phyloP scores from a whole-genome alignment of 208 protist genomes.

The Leishmania lainsoni region DNA sequence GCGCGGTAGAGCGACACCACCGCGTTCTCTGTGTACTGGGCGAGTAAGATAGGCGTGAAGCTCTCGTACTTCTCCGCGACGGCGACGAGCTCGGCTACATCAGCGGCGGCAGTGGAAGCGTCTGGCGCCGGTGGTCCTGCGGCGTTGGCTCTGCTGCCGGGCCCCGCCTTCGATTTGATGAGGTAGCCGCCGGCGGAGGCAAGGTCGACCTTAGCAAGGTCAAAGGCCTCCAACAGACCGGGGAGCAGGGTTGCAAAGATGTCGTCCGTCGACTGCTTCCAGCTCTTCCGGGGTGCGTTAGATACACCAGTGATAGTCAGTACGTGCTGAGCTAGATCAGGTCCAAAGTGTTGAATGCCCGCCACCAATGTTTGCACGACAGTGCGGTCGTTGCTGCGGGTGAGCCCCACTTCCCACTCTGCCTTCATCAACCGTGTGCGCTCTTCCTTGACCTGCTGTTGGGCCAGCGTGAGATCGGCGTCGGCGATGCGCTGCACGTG shows the following conservation, averaged over 20 bases:
- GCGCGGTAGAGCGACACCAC: conserved; percentile 46
- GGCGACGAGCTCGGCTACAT: conserved; percentile 9
- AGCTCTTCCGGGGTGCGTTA: conserved; percentile 46
- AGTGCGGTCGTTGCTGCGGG: conserved; percentile 50
- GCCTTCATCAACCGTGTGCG: conserved; percentile 29
- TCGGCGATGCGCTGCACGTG: conserved; percentile 17
- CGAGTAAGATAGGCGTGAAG: conserved; percentile 90
- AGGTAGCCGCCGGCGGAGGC: conserved; percentile 59
- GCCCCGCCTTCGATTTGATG: conserved; percentile 31
- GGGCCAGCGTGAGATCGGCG: conserved; percentile 20
- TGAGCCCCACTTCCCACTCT: conserved; percentile 59
- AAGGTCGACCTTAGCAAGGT: conserved; percentile 48
- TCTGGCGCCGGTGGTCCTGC: conserved; percentile 1
- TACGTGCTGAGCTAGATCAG: conserved; percentile 76
- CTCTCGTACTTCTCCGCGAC: conserved; percentile 80
- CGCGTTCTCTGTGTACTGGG: conserved; percentile 65
- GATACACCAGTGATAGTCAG: conserved; percentile 41
- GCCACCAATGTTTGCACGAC: conserved; percentile 49
- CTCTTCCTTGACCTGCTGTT: conserved; percentile 23
- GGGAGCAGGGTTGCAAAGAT: conserved; percentile 51
- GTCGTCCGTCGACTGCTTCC: conserved; percentile 18
- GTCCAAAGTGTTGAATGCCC: conserved; percentile 72
- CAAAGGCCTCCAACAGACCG: conserved; percentile 60
- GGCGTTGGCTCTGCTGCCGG: conserved; percentile 5
- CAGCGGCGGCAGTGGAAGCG: not conserved